Conservation (phyloP, 1,139 yeast genomes). For the Meyerozyma elateridarum region DNA sequence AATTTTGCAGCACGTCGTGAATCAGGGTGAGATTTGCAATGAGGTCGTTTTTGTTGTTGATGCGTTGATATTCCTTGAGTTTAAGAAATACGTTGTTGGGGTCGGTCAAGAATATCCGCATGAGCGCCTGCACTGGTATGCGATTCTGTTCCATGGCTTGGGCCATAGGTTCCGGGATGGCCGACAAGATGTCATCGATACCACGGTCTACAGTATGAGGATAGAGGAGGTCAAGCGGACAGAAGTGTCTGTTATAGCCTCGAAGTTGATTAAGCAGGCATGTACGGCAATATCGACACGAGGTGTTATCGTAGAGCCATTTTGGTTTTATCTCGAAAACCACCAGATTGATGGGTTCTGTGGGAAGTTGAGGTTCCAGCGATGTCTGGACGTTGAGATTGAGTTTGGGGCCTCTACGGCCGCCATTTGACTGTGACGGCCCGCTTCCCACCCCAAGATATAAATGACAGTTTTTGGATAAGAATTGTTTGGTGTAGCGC, state of each 20-base stretch:
- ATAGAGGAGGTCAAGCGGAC: constrained; percentile 40
- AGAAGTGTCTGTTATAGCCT: constrained; percentile 33
- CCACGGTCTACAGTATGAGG: constrained; percentile 30
- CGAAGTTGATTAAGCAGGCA: constrained; percentile 39
- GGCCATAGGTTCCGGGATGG: constrained; percentile 21
- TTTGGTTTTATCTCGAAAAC: constrained; percentile 44
- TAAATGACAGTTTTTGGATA: constrained; percentile 37
- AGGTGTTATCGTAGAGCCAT: constrained; percentile 41
- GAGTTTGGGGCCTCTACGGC: neutral
- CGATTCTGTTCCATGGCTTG: constrained; percentile 16
- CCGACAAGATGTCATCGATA: constrained; percentile 29
- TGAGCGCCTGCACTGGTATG: constrained; percentile 28
- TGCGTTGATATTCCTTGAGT: constrained; percentile 33
- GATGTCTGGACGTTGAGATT: neutral
- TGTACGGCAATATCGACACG: constrained; percentile 40
- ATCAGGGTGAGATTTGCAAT: constrained; percentile 31
- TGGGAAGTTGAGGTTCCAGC: neutral
- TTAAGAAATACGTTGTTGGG: constrained; percentile 36
- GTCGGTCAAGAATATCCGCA: constrained; percentile 24
- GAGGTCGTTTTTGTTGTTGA: constrained; percentile 30
- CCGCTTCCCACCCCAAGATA: constrained; percentile 16
- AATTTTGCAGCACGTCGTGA: constrained; percentile 40
- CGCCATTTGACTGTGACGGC: neutral
- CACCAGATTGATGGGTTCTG: constrained; percentile 21
- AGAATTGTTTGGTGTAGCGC: constrained; percentile 19